Conservation (phyloP, 805 yeast genomes). For the Schwanniomyces pseudopolymorphus region DNA sequence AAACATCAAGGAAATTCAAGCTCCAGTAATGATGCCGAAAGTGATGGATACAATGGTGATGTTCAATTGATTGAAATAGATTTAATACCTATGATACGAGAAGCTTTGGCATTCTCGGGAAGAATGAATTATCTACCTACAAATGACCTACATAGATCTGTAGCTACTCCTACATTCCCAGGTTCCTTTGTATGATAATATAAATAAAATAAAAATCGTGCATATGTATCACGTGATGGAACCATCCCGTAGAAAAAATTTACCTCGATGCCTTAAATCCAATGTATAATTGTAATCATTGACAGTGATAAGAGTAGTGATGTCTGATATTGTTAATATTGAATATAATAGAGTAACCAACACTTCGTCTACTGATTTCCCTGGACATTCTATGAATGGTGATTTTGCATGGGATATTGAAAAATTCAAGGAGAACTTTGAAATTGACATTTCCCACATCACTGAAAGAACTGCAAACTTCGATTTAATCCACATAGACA, state of each 20-base stretch:
- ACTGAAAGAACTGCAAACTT: constrained; percentile 77
- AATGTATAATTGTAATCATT: background rate
- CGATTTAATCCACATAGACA: constrained; percentile 82
- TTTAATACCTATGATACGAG: constrained; percentile 13
- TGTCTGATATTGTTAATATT: constrained; percentile 64
- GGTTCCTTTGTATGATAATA: constrained; percentile 6
- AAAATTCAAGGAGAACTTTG: constrained; percentile 66
- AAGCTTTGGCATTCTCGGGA: constrained; percentile 9
- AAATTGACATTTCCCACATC: constrained; percentile 64
- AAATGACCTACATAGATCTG: background rate
- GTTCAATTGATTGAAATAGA: constrained; percentile 31
- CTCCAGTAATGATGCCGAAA: constrained; percentile 5
- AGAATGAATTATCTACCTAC: constrained; percentile 5
- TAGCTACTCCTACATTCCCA: background rate
- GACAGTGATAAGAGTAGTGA: constrained; percentile 5
- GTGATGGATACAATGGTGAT: constrained; percentile 43
- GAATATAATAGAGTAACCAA: constrained; percentile 91
- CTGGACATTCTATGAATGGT: constrained; percentile 70
- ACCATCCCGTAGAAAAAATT: constrained; percentile 2
- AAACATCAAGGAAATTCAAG: background rate
- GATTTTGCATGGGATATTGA: constrained; percentile 83
- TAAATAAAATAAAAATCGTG: background rate
- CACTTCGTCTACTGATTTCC: constrained; percentile 87
- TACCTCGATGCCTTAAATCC: constrained; percentile 5
- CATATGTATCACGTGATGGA: background rate